Evolutionary conservation across 2,329 filamentous ascomycete species (phyloP).

Genomic region (Ceratocystis colombiana): DNA sequence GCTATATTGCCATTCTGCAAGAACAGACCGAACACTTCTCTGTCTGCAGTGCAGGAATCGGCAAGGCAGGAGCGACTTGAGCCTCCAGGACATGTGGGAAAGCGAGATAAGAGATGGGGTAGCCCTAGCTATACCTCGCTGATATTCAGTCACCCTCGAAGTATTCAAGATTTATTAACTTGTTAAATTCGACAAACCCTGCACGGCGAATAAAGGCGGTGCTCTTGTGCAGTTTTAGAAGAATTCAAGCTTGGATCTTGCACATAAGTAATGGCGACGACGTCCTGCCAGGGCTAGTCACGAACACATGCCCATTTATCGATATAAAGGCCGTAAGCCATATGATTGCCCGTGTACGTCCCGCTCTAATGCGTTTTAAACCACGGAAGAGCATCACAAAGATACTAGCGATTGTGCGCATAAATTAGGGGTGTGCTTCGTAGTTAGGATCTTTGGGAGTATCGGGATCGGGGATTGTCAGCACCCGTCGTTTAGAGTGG

Average conservation of each 20-base stretch:
- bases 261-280: conserved; percentile 53
- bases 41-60: conserved; percentile 15
- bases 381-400: conserved; percentile 55
- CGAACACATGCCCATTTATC: conserved; percentile 45
- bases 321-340: conserved; percentile 49
- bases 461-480: too few species aligned
- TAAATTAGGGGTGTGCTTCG: conserved; percentile 37
- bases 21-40: conserved; percentile 33
- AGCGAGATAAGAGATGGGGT: conserved; percentile 28
- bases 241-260: conserved; percentile 33
- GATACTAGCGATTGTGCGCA: conserved; percentile 46
- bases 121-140: conserved; percentile 33
- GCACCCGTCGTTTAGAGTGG: too few species aligned
- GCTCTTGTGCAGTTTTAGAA: too few species aligned
- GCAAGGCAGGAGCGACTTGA: conserved; percentile 38
- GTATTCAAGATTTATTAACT: conserved; percentile 53
- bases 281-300: conserved; percentile 49
- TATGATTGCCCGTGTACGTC: conserved; percentile 41
- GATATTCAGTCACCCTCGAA: conserved; percentile 49
- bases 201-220: not conserved
- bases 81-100: conserved; percentile 48
- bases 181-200: conserved; percentile 43
- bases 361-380: conserved; percentile 53
- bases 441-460: not conserved
- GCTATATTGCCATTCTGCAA: conserved; percentile 55